phyloP scores from a whole-genome alignment of 345 rosid genomes.

The Citrus inodora region DNA sequence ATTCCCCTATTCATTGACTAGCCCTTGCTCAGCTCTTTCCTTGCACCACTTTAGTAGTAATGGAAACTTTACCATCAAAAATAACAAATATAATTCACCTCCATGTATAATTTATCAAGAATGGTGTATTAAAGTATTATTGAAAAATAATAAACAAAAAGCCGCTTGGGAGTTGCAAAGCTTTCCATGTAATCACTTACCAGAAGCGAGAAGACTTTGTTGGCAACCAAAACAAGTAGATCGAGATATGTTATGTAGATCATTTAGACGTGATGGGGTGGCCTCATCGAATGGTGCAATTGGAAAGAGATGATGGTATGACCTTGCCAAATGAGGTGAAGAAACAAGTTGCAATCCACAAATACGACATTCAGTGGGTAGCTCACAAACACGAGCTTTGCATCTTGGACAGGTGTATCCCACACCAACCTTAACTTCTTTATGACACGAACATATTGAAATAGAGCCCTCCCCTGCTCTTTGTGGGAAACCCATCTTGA shows the following conservation, averaged over 20 bases:
- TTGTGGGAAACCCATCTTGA: conserved; percentile 96
- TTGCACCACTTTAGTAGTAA: neutral
- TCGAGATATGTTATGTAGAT: conserved; percentile 30
- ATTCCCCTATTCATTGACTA: neutral
- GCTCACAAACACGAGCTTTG: conserved; percentile 88
- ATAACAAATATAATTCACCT: neutral
- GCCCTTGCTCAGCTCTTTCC: neutral
- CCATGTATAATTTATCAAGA: neutral
- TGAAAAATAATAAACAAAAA: neutral
- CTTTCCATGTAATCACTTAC: conserved; percentile 31
- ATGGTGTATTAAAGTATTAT: neutral
- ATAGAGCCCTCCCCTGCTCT: conserved; percentile 78
- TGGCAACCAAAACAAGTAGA: conserved; percentile 84
- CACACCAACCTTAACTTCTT: conserved; percentile 77
- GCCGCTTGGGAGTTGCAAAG: neutral
- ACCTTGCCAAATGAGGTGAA: conserved; percentile 94
- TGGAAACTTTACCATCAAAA: neutral
- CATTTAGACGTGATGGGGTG: conserved; percentile 31
- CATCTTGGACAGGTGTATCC: conserved; percentile 96
- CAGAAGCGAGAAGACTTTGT: conserved; percentile 55
- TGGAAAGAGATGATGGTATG: conserved; percentile 96
- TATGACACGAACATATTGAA: conserved; percentile 91
- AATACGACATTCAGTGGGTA: conserved; percentile 82
- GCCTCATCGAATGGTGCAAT: conserved; percentile 78
- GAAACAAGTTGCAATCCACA: conserved; percentile 96